Percentiles rank a stretch among this genome's conserved stretches.
phyloP scores from a whole-genome alignment of 345 rosid genomes.

The Salix exigua region DNA sequence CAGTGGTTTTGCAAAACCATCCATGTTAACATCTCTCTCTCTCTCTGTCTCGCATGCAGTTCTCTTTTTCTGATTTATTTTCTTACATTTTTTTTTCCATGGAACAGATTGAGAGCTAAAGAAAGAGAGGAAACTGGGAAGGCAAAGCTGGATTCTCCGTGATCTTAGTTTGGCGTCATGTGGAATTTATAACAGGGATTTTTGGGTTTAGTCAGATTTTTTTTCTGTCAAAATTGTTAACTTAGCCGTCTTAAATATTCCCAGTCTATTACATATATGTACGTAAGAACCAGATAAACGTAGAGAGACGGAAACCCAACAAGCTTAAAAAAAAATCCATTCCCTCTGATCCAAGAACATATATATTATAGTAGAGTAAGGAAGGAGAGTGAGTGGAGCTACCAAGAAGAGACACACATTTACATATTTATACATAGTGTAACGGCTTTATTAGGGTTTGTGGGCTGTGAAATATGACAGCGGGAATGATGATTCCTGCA shows the following conservation, averaged over 20 bases:
- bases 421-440: background rate
- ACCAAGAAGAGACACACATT: background rate
- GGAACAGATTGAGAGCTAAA: slow-evolving; percentile 21
- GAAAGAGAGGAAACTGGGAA: slow-evolving; percentile 18
- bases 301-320: background rate
- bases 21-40: background rate
- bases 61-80: background rate
- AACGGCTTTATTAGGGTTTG: slow-evolving; percentile 17
- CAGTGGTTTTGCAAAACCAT: slow-evolving; percentile 1
- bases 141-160: slow-evolving; percentile 30
- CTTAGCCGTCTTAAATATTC: slow-evolving; percentile 7
- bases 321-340: background rate
- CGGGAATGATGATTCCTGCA: slow-evolving; percentile 59
- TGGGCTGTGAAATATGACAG: slow-evolving; percentile 42
- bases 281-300: slow-evolving; percentile 16
- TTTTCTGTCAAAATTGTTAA: slow-evolving; percentile 26
- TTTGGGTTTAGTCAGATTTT: slow-evolving; percentile 10
- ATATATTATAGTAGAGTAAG: background rate
- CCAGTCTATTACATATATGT: slow-evolving; percentile 17
- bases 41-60: background rate
- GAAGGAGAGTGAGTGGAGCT: background rate
- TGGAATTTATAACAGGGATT: background rate
- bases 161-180: slow-evolving; percentile 30
- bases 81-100: background rate
- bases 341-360: background rate